A percentile compares a stretch with the other conserved stretches of the same genome.
phyloP scores from a whole-genome alignment of 352 stramenopile genomes.

The Phytopythium montanum region DNA sequence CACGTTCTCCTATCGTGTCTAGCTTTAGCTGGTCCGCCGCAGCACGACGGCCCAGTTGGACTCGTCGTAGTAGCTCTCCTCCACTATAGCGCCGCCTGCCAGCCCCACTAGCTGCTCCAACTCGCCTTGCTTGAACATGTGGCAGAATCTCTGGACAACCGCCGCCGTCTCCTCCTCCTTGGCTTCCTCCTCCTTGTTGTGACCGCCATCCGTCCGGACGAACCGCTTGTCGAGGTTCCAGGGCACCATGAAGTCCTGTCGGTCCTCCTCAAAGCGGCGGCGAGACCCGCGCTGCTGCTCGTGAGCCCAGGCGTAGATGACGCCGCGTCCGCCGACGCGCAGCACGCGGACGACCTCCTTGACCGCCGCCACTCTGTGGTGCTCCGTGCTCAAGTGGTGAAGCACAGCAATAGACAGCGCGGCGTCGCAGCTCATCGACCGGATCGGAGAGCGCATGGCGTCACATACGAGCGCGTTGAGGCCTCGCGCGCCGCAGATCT shows the following conservation, averaged over 20 bases:
- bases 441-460: slow-evolving; percentile 67
- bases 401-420: slow-evolving; percentile 84
- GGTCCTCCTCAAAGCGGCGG: slow-evolving; percentile 60
- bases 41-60: slow-evolving; percentile 86
- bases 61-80: slow-evolving; percentile 82
- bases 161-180: slow-evolving; percentile 19
- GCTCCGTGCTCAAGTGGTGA: slow-evolving; percentile 75
- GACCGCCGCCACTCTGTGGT: slow-evolving; percentile 66
- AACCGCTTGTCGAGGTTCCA: slow-evolving; percentile 86
- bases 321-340: slow-evolving; percentile 52
- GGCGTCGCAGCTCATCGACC: slow-evolving; percentile 68
- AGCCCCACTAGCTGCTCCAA: slow-evolving; percentile 60
- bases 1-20: not conserved
- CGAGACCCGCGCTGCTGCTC: slow-evolving; percentile 76
- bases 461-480: slow-evolving; percentile 79
- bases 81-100: slow-evolving; percentile 57
- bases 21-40: slow-evolving; percentile 38
- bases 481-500: slow-evolving; percentile 53
- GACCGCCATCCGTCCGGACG: slow-evolving; percentile 14
- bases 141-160: slow-evolving; percentile 83
- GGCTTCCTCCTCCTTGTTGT: slow-evolving; percentile 5
- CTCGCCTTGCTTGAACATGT: slow-evolving; percentile 88
- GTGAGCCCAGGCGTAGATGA: slow-evolving; percentile 88
- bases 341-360: slow-evolving; percentile 78
- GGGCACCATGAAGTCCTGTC: slow-evolving; percentile 87